Conservation (phyloP, 306 rosid genomes). For the Sphenostylis stenocarpa region DNA sequence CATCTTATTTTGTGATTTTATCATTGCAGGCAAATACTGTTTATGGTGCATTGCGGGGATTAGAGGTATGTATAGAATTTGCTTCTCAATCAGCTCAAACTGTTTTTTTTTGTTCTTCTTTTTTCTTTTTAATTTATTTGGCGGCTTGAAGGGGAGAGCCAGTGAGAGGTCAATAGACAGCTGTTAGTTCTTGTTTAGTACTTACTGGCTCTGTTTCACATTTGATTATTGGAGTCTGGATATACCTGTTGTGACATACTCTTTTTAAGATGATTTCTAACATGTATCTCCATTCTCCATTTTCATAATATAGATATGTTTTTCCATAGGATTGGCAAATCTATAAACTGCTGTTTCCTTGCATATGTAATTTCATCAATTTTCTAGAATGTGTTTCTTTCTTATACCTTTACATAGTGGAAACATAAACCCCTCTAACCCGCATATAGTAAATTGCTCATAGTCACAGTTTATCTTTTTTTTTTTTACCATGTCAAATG, state of each 20-base stretch:
- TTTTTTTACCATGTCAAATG: conserved; percentile 9
- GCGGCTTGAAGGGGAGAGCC: conserved; percentile 1
- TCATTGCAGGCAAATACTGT: conserved; percentile 49
- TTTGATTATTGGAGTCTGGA: conserved; percentile 5
- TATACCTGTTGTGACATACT: not conserved
- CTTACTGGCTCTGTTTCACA: not conserved
- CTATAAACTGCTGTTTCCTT: not conserved
- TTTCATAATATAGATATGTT: conserved; percentile 2
- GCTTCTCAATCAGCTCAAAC: conserved; percentile 8
- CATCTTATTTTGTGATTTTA: conserved; percentile 21
- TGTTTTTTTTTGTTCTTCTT: not conserved
- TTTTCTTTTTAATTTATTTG: not conserved
- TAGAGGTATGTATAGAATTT: conserved; percentile 45
- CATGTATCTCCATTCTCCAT: not conserved
- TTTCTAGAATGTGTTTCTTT: not conserved
- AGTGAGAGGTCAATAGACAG: conserved; percentile 10
- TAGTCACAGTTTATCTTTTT: not conserved
- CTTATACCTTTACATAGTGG: conserved; percentile 1
- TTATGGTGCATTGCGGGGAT: conserved; percentile 53
- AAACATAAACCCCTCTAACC: not conserved
- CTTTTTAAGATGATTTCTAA: not conserved
- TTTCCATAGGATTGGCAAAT: not conserved
- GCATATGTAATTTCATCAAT: not conserved
- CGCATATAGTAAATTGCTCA: not conserved
- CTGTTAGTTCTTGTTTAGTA: conserved; percentile 15